A percentile compares a stretch with the other conserved stretches of the same genome.
These are phyloP conservation scores for Ceratocystis eucalypticola DNA, from an alignment of 2,329 filamentous ascomycete species.

Conservation along the genomic window DNA sequence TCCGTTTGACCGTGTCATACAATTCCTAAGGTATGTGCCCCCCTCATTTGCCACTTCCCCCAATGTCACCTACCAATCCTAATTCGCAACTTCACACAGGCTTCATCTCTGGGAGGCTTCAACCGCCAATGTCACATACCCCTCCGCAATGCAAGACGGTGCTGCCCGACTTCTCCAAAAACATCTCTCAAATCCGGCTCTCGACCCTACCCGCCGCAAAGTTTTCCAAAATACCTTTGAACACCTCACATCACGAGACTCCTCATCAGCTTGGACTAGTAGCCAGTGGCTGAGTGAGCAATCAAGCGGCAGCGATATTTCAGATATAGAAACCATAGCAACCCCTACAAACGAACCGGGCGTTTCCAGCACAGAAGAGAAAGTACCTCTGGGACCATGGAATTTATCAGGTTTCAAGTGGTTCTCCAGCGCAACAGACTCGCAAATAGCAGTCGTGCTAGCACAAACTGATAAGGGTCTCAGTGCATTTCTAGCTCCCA, in stretches of 20 bases:
- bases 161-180: slow-evolving; percentile 38
- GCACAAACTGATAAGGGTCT: slow-evolving; percentile 44
- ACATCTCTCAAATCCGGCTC: slow-evolving; percentile 28
- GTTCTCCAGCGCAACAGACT: slow-evolving; percentile 55
- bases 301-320: slow-evolving; percentile 55
- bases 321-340: slow-evolving; percentile 51
- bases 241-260: slow-evolving; percentile 40
- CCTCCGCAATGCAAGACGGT: slow-evolving; percentile 53
- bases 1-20: slow-evolving; percentile 41
- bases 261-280: slow-evolving; percentile 47
- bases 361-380: neutral
- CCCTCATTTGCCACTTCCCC: neutral
- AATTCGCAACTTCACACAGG: slow-evolving; percentile 20
- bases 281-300: slow-evolving; percentile 71
- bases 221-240: slow-evolving; percentile 41
- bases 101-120: slow-evolving; percentile 47
- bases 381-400: slow-evolving; percentile 41
- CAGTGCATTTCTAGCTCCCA: slow-evolving; percentile 52
- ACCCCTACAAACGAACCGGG: slow-evolving; percentile 11
- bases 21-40: slow-evolving; percentile 39
- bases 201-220: slow-evolving; percentile 25
- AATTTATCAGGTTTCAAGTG: slow-evolving; percentile 56
- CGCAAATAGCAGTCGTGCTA: slow-evolving; percentile 44
- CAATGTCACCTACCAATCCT: neutral
- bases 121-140: slow-evolving; percentile 48